These are phyloP conservation scores for Isoetes engelmannii DNA, from an alignment of 83 land plant species.

Conservation along the genomic window DNA sequence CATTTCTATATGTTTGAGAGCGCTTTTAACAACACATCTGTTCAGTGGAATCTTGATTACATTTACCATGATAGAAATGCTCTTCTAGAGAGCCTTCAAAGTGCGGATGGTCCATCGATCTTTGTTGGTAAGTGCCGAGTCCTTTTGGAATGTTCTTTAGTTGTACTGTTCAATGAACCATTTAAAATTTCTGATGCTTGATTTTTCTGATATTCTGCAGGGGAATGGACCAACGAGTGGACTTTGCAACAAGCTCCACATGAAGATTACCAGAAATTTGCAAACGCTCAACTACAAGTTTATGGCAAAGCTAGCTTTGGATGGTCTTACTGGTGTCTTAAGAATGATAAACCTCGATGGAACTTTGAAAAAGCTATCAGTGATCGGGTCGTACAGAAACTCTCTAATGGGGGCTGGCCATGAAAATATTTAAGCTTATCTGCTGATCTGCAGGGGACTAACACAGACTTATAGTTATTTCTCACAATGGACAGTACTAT, in stretches of 20 bases:
- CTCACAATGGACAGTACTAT: too few relatives aligned
- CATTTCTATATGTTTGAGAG: conserved; percentile 70
- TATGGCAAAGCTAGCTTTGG: conserved; percentile 61
- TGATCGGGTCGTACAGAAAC: too few relatives aligned
- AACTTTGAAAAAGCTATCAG: conserved; percentile 38
- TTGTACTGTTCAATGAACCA: not conserved
- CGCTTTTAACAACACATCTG: conserved; percentile 30
- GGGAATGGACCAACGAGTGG: conserved; percentile 81
- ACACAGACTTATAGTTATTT: too few relatives aligned
- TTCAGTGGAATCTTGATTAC: conserved; percentile 48
- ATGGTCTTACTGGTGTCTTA: conserved; percentile 69
- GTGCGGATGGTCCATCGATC: conserved; percentile 56
- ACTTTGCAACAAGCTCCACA: conserved; percentile 36
- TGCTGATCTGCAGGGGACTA: too few relatives aligned
- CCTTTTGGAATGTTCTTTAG: conserved; percentile 4
- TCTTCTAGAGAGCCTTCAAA: conserved; percentile 41
- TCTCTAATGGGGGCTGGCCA: too few relatives aligned
- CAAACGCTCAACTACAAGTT: conserved; percentile 58
- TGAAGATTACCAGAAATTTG: conserved; percentile 47
- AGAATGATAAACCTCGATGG: conserved; percentile 55
- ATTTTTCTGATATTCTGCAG: conserved; percentile 29
- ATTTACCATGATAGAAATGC: conserved; percentile 41
- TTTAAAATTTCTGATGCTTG: not conserved
- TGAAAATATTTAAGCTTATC: too few relatives aligned
- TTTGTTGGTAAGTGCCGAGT: conserved; percentile 47